These are phyloP conservation scores for Phalaenopsis hybrid DNA, from an alignment of 116 monocot species.

Conservation along the genomic window DNA sequence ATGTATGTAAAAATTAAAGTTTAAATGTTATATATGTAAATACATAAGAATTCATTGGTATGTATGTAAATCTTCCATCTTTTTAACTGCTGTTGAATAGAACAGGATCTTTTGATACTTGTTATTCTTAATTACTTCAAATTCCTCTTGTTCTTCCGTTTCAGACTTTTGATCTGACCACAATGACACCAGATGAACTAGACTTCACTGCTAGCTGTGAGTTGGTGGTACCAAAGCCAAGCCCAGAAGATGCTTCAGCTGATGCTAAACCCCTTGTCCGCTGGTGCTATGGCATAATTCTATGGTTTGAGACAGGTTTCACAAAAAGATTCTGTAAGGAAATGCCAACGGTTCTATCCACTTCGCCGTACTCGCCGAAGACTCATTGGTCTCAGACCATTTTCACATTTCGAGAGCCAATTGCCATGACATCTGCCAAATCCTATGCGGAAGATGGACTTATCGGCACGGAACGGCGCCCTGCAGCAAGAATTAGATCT, in stretches of 20 bases:
- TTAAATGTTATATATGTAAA: too few species aligned
- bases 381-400: slow-evolving; percentile 98
- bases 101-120: neutral
- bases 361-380: slow-evolving; percentile 56
- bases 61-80: neutral
- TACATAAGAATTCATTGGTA: too few species aligned
- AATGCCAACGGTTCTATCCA: slow-evolving; percentile 46
- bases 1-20: too few species aligned
- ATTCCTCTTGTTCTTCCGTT: slow-evolving; percentile 12
- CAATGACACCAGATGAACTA: slow-evolving; percentile 70
- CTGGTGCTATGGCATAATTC: slow-evolving; percentile 76
- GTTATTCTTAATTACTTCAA: neutral
- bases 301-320: slow-evolving; percentile 94
- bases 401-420: slow-evolving; percentile 79
- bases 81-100: neutral
- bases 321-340: slow-evolving; percentile 87
- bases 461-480: slow-evolving; percentile 48
- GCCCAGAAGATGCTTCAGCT: neutral
- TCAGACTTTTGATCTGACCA: slow-evolving; percentile 80
- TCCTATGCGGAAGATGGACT: neutral
- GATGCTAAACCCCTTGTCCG: neutral
- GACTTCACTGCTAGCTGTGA: slow-evolving; percentile 84
- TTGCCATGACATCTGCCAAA: slow-evolving; percentile 46
- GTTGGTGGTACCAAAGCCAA: slow-evolving; percentile 29
- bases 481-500: slow-evolving; percentile 36